Evolutionary conservation across 2,329 filamentous ascomycete genomes (phyloP).

Genomic region (Tolypocladium cylindrosporum): DNA sequence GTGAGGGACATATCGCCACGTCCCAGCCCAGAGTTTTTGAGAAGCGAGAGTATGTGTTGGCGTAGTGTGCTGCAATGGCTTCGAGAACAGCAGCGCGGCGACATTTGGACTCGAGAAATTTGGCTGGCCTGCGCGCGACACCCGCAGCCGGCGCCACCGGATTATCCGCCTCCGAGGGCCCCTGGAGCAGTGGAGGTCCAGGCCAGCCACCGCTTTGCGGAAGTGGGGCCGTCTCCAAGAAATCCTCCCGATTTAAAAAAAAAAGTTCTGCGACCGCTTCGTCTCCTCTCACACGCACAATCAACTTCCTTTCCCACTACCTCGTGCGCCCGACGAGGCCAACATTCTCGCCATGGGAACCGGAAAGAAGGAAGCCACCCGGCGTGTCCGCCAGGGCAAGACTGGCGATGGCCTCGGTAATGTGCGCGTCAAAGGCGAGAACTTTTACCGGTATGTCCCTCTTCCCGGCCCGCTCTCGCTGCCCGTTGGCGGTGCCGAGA

Average conservation of each 20-base stretch:
- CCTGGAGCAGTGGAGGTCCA: background rate
- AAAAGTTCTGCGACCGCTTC: background rate
- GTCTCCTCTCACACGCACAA: background rate
- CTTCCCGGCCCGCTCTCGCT: background rate
- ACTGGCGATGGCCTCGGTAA: slow-evolving; percentile 80
- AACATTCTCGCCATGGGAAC: slow-evolving; percentile 57
- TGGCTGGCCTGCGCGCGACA: background rate
- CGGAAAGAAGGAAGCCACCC: slow-evolving; percentile 80
- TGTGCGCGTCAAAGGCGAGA: slow-evolving; percentile 90
- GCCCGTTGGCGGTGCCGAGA: background rate
- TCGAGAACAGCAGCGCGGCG: background rate
- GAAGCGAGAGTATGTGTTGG: background rate
- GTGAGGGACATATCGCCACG: slow-evolving; percentile 17
- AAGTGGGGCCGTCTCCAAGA: background rate
- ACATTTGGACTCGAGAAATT: background rate
- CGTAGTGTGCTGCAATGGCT: background rate
- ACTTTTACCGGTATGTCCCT: slow-evolving; percentile 75
- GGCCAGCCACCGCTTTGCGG: background rate
- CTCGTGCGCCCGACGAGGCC: slow-evolving; percentile 4
- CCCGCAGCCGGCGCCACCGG: background rate
- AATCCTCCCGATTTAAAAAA: background rate
- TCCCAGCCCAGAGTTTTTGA: background rate
- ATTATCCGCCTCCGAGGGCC: background rate
- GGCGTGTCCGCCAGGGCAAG: slow-evolving; percentile 79
- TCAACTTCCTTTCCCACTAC: background rate